phyloP scores from a whole-genome alignment of 768 basidiomycete genomes.

The Neoboletus magnificus region DNA sequence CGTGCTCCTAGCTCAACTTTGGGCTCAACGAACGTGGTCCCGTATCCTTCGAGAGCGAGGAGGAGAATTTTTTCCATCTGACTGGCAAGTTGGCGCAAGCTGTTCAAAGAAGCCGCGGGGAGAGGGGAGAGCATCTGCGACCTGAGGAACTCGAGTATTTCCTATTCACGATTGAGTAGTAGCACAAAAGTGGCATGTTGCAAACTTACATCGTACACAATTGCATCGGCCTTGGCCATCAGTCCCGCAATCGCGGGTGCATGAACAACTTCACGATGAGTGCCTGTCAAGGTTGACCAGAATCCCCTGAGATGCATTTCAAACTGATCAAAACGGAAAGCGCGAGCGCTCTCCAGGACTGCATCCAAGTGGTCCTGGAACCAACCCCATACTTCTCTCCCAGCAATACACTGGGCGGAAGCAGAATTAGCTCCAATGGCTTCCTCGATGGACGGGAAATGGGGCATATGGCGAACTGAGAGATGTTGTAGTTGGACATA shows the following conservation, averaged over 20 bases:
- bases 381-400: constrained; percentile 87
- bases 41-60: constrained; percentile 76
- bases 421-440: constrained; percentile 71
- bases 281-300: constrained; percentile 72
- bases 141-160: constrained; percentile 82
- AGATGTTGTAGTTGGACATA: constrained; percentile 46
- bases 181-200: not conserved
- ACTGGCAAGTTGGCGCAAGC: constrained; percentile 75
- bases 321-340: constrained; percentile 85
- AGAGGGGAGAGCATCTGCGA: constrained; percentile 82
- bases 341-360: constrained; percentile 70
- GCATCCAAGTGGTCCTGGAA: constrained; percentile 90
- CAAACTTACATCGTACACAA: constrained; percentile 82
- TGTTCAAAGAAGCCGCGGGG: constrained; percentile 60
- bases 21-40: constrained; percentile 86
- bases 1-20: constrained; percentile 89
- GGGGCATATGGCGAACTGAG: constrained; percentile 73
- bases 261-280: constrained; percentile 85
- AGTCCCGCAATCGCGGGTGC: constrained; percentile 84
- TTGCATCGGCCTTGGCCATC: constrained; percentile 87
- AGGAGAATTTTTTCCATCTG: constrained; percentile 91
- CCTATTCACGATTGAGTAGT: constrained; percentile 43
- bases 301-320: constrained; percentile 84
- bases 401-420: constrained; percentile 74
- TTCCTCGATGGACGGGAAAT: constrained; percentile 86